phyloP scores from a whole-genome alignment of 352 stramenopile species.

The Albugo candida region DNA sequence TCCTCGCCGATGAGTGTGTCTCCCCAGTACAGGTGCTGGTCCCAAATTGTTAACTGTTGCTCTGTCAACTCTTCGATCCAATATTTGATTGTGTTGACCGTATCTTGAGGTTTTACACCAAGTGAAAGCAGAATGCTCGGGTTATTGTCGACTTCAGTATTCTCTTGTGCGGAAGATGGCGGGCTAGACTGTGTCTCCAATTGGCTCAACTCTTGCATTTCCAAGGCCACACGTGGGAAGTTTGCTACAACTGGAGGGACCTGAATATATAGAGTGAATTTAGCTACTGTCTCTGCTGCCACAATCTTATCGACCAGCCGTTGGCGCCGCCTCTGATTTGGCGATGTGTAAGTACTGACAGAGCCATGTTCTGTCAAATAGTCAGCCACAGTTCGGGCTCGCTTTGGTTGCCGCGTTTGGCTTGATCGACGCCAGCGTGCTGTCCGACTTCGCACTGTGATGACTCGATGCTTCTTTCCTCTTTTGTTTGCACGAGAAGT shows the following conservation, averaged over 20 bases:
- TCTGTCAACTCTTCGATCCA: slow-evolving; percentile 67
- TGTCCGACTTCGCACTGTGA: neutral
- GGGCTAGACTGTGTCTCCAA: too few relatives aligned
- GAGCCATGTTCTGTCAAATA: too few relatives aligned
- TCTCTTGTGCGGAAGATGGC: too few relatives aligned
- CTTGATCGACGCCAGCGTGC: neutral
- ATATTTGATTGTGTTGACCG: slow-evolving; percentile 66
- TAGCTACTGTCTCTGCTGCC: slow-evolving; percentile 18
- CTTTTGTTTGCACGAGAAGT: neutral
- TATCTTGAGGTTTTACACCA: slow-evolving; percentile 35
- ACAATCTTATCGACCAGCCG: slow-evolving; percentile 30
- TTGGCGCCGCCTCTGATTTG: slow-evolving; percentile 7
- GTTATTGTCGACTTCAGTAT: neutral
- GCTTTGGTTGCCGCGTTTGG: neutral
- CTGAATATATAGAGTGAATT: slow-evolving; percentile 44
- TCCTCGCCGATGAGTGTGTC: slow-evolving; percentile 63
- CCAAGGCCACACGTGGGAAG: slow-evolving; percentile 39
- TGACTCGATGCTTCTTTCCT: neutral
- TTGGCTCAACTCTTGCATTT: slow-evolving; percentile 21
- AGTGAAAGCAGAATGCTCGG: slow-evolving; percentile 24
- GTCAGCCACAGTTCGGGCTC: neutral
- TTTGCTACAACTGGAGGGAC: slow-evolving; percentile 35
- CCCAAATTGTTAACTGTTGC: slow-evolving; percentile 60
- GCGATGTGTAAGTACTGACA: too few relatives aligned
- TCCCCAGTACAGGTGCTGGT: slow-evolving; percentile 60